Base-by-base conservation (phyloP, 73 alveolate genomes). In the Vitrella brassicaformis region DNA sequence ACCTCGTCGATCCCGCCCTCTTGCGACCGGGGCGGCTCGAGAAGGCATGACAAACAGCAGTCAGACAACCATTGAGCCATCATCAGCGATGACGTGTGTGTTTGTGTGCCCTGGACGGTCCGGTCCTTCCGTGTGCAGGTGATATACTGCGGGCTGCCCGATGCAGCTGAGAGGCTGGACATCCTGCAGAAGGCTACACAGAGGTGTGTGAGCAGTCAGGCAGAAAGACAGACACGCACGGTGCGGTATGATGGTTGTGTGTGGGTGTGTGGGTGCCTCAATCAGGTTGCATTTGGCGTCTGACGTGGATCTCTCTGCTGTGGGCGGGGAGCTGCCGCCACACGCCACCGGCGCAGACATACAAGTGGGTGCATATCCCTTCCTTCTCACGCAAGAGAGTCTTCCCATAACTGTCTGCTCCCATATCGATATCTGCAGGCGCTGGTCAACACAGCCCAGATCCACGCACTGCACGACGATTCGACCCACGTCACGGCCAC, bases 21-120 rank as follows among this genome's bases (percentile, higher is more conserved):
- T 80, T 89, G 28, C 73, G 95, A 80, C 95, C 95, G 28, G 95
- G 95, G 19, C 80, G 95, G 77, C 71, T 89, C 19, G 95, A 89
- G 71, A 84, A 89, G 75, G 68, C 80, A 39, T n/a, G n/a, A n/a
- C n/a, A n/a, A n/a, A n/a, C n/a, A n/a, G n/a, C n/a, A n/a, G n/a
- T n/a, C n/a, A n/a, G n/a, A n/a, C n/a, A n/a, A n/a, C n/a, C n/a
- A n/a, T n/a, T n/a, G n/a, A n/a, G n/a, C n/a, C n/a, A n/a, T n/a
- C n/a, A n/a, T n/a, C n/a, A n/a, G n/a, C n/a, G 56, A 8, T 39
- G 22, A 39, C 56, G 56, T 39, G 56, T 39, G 14, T 39, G 56
- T 4, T 39, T 39, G 56, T 39, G 4, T 39, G 56, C 56, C 22
- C 14, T 14, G 4, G 4, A 14, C 56, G 56, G 22, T 14, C 56